These are phyloP conservation scores for Pyronema domesticum DNA, from an alignment of 495 filamentous ascomycete species.

Conservation along the genomic window DNA sequence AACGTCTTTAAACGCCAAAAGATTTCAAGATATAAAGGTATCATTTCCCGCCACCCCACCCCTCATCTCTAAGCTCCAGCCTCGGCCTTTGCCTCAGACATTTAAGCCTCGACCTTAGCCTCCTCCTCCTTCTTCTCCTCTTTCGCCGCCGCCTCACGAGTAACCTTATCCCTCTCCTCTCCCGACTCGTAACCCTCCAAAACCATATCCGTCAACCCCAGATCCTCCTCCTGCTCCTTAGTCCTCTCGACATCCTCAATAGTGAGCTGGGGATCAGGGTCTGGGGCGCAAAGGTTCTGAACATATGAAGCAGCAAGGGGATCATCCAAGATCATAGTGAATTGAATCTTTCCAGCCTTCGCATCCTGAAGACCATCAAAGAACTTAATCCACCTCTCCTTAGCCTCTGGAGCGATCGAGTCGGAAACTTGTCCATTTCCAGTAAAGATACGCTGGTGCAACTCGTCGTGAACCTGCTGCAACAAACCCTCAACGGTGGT, in stretches of 20 bases:
- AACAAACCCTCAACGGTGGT: conserved; percentile 90
- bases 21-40: too few relatives aligned
- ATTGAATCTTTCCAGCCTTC: conserved; percentile 64
- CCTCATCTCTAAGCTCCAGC: too few relatives aligned
- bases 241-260: conserved; percentile 76
- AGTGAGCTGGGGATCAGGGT: conserved; percentile 61
- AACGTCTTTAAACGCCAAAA: too few relatives aligned
- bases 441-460: conserved; percentile 72
- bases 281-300: conserved; percentile 58
- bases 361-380: conserved; percentile 58
- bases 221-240: conserved; percentile 74
- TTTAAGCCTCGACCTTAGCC: too few relatives aligned
- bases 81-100: too few relatives aligned
- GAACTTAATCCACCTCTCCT: conserved; percentile 59
- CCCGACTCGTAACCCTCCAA: conserved; percentile 65
- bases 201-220: conserved; percentile 85
- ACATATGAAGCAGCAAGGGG: conserved; percentile 84
- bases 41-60: too few relatives aligned
- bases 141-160: background rate
- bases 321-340: conserved; percentile 72
- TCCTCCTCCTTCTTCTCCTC: too few relatives aligned
- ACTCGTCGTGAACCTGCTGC: conserved; percentile 80
- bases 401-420: conserved; percentile 44
- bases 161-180: conserved; percentile 15
- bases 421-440: conserved; percentile 45